phyloP scores from a whole-genome alignment of 345 rosid genomes.

The Hypericum perforatum region DNA sequence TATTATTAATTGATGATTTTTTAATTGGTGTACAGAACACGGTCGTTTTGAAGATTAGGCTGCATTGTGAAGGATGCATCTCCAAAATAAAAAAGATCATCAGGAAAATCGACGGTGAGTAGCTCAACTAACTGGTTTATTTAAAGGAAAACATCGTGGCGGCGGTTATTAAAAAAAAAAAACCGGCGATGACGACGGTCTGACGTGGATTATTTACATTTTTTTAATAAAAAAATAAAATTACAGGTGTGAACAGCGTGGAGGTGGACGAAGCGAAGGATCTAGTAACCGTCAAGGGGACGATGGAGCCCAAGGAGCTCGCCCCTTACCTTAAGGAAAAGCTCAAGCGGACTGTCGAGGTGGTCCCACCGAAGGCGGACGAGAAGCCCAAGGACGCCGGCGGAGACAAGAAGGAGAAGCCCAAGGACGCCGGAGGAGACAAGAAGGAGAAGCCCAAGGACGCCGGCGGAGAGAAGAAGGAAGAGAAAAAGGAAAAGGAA shows the following conservation, averaged over 20 bases:
- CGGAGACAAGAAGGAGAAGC: constrained; percentile 10
- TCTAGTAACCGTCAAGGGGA: constrained; percentile 65
- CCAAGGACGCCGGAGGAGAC: constrained; percentile 21
- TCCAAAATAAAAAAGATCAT: constrained; percentile 24
- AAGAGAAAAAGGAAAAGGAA: constrained; percentile 12
- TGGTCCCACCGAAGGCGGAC: constrained; percentile 47
- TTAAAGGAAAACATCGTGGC: not conserved
- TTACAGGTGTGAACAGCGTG: constrained; percentile 57
- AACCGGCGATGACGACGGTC: constrained; percentile 4
- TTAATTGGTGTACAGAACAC: constrained; percentile 22
- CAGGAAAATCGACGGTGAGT: constrained; percentile 27
- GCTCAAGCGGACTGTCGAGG: constrained; percentile 55
- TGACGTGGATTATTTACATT: constrained; percentile 3
- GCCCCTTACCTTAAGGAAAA: constrained; percentile 43
- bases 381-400: constrained; percentile 19
- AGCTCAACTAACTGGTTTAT: not conserved
- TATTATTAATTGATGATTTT: not conserved
- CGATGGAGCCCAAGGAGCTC: constrained; percentile 46
- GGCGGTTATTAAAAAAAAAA: not conserved
- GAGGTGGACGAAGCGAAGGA: constrained; percentile 50
- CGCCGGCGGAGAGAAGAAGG: constrained; percentile 28
- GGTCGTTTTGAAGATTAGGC: constrained; percentile 30
- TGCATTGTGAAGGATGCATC: constrained; percentile 39
- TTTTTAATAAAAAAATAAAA: not conserved
- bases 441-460: constrained; percentile 22